phyloP scores from a whole-genome alignment of 345 rosid genomes.

The Eutrema japonicum region DNA sequence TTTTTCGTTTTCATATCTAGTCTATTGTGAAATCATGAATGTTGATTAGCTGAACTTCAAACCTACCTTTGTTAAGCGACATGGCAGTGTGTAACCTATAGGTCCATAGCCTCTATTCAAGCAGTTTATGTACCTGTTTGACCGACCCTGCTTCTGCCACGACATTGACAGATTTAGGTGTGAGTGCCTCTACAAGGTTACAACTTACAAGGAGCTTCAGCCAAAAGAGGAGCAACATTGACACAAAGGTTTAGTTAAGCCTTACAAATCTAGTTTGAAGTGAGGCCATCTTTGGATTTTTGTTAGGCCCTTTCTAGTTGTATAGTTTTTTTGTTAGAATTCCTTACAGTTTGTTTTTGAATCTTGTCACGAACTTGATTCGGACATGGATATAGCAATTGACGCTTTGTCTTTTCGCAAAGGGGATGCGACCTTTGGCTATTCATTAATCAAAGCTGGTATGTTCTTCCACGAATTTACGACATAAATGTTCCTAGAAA shows the following conservation, averaged over 20 bases:
- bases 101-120: not conserved
- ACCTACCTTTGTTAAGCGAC: not conserved
- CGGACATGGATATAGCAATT: not conserved
- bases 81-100: not conserved
- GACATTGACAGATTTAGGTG: constrained; percentile 8
- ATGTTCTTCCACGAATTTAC: no score
- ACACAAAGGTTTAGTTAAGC: not conserved
- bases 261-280: not conserved
- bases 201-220: constrained; percentile 9
- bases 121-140: not conserved
- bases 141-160: not conserved
- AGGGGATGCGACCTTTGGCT: no score
- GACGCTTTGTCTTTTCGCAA: not conserved
- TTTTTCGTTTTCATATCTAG: not conserved
- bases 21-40: not conserved
- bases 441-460: no score
- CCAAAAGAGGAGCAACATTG: not conserved
- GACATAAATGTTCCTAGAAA: no score
- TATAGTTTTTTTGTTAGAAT: not conserved
- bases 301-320: not conserved
- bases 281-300: not conserved
- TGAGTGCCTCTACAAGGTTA: constrained; percentile 3
- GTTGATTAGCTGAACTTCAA: constrained; percentile 13
- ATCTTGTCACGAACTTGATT: constrained; percentile 16
- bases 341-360: constrained; percentile 6